phyloP scores from a whole-genome alignment of 1,139 yeast genomes.

The Sugiyamaella pinicola region DNA sequence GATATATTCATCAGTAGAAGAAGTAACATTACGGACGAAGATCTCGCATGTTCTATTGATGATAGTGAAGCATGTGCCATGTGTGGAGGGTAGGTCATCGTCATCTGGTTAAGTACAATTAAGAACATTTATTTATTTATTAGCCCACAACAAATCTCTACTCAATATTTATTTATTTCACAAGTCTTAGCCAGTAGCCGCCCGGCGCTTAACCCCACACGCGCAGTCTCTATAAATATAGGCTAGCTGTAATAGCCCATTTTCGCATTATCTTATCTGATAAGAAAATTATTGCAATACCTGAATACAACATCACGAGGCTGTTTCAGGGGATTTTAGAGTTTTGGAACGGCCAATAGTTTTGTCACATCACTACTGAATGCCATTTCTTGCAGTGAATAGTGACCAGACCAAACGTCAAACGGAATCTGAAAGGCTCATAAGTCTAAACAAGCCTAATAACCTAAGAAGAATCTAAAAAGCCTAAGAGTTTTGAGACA shows the following conservation, averaged over 20 bases:
- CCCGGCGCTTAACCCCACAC: neutral
- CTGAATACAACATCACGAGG: no score
- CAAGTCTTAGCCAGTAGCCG: neutral
- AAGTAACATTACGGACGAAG: neutral
- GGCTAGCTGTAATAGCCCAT: no score
- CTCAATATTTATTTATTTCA: neutral
- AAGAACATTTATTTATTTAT: neutral
- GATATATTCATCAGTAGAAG: neutral
- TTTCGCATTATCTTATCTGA: neutral
- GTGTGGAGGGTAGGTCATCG: constrained; percentile 70
- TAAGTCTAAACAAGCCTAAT: no score
- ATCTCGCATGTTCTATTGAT: constrained; percentile 2
- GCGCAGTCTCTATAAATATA: no score
- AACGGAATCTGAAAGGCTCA: no score
- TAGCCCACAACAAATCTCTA: neutral
- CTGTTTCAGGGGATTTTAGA: no score
- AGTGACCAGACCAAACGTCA: no score
- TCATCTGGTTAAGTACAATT: neutral
- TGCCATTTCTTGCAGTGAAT: no score
- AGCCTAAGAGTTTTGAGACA: neutral
- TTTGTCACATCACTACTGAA: no score
- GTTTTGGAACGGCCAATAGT: no score
- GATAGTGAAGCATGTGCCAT: constrained; percentile 70
- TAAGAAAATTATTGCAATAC: neutral
- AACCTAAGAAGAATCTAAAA: neutral